Evolutionary conservation across 768 basidiomycete genomes (phyloP).

Genomic region (Hirschioporus abietinus): DNA sequence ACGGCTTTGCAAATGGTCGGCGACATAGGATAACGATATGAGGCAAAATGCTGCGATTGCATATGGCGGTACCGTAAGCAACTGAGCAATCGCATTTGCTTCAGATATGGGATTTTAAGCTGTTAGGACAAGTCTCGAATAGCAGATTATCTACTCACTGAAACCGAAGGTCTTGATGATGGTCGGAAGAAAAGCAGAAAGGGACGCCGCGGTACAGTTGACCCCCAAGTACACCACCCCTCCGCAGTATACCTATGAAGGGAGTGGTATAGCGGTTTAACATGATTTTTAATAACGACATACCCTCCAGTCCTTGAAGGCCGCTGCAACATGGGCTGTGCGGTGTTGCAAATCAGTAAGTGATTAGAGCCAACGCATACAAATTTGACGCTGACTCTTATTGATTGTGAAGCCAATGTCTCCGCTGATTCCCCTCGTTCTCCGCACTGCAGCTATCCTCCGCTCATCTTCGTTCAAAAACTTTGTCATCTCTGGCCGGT

Average conservation of each 20-base stretch:
- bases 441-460: constrained; percentile 57
- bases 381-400: constrained; percentile 36
- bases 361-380: background rate
- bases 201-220: constrained; percentile 70
- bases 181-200: constrained; percentile 79
- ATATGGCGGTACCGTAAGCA: constrained; percentile 81
- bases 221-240: constrained; percentile 77
- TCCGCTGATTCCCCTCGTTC: constrained; percentile 59
- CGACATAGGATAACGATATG: constrained; percentile 48
- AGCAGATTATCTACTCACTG: constrained; percentile 36
- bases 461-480: constrained; percentile 44
- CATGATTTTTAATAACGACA: constrained; percentile 13
- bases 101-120: background rate
- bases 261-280: constrained; percentile 1
- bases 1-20: constrained; percentile 63
- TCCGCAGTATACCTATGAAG: constrained; percentile 49
- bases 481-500: constrained; percentile 64
- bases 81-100: constrained; percentile 64
- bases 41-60: constrained; percentile 65
- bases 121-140: background rate
- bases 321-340: constrained; percentile 55
- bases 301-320: constrained; percentile 70
- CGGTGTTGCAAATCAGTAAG: constrained; percentile 6
- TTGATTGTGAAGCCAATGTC: constrained; percentile 63
- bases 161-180: constrained; percentile 72